Percentiles rank a stretch among this genome's conserved stretches.
phyloP scores from a whole-genome alignment of 192 early-diverging fungal genomes.

The Backusella macrospora region DNA sequence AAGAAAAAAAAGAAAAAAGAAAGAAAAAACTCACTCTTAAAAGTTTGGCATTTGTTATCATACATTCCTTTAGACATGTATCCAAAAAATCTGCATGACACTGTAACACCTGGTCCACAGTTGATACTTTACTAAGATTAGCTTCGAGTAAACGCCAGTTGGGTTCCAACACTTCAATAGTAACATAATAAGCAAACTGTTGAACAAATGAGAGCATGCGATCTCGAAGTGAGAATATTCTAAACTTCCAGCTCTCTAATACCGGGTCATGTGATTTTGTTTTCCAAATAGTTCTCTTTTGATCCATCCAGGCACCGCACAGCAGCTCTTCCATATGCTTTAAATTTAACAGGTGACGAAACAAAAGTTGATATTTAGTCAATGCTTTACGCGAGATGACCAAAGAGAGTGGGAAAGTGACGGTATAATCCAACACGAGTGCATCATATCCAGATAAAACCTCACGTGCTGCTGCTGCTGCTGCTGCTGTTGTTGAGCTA shows the following conservation, averaged over 20 bases:
- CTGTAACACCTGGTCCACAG: slow-evolving; percentile 86
- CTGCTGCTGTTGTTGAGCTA: background rate
- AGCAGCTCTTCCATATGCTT: slow-evolving; percentile 89
- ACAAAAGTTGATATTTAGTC: slow-evolving; percentile 90
- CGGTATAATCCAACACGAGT: slow-evolving; percentile 79
- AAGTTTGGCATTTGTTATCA: slow-evolving; percentile 82
- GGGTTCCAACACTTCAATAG: slow-evolving; percentile 92
- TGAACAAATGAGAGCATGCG: slow-evolving; percentile 92
- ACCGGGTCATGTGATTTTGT: slow-evolving; percentile 46
- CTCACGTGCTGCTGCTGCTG: background rate
- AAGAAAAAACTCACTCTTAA: slow-evolving; percentile 63
- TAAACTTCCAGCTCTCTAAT: slow-evolving; percentile 57
- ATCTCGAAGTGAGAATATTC: slow-evolving; percentile 72
- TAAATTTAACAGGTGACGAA: slow-evolving; percentile 85
- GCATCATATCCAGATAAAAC: slow-evolving; percentile 69
- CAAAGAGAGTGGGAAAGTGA: slow-evolving; percentile 87
- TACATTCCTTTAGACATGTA: slow-evolving; percentile 87
- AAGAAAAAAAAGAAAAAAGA: background rate
- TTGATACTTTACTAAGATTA: slow-evolving; percentile 65
- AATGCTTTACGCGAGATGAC: slow-evolving; percentile 83
- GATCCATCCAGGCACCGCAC: slow-evolving; percentile 74
- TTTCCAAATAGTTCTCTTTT: slow-evolving; percentile 58
- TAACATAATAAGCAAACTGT: slow-evolving; percentile 88
- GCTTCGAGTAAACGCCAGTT: slow-evolving; percentile 77
- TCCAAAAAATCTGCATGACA: slow-evolving; percentile 86